Evolutionary conservation across 2,329 filamentous ascomycete genomes (phyloP).

Genomic region (Fusarium brachygibbosum): DNA sequence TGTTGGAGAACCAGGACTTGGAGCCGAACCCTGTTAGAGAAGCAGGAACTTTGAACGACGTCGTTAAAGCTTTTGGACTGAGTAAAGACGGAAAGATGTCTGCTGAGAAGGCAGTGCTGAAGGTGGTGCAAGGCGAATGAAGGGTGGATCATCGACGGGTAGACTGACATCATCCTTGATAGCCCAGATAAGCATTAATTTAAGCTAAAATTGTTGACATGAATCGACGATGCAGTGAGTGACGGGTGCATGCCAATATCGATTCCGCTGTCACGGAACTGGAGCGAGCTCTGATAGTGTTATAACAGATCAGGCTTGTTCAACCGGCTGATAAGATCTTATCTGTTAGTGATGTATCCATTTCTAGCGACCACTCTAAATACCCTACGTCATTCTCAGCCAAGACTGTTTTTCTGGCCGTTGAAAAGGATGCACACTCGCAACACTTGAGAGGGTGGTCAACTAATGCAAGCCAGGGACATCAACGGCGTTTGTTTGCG

Average conservation of each 20-base stretch:
- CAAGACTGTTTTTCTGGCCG: not conserved
- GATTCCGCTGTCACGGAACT: conserved; percentile 5
- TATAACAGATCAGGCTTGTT: not conserved
- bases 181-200: not conserved
- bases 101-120: conserved; percentile 14
- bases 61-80: conserved; percentile 7
- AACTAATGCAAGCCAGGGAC: conserved; percentile 19
- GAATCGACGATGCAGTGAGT: not conserved
- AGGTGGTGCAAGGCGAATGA: not conserved
- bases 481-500: not conserved
- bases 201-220: conserved; percentile 7
- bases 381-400: not conserved
- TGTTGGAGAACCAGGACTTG: not conserved
- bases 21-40: conserved; percentile 2
- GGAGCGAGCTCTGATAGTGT: fast-evolving
- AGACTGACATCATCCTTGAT: fast-evolving
- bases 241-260: not conserved
- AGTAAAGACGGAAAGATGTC: conserved; percentile 14
- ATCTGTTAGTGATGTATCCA: not conserved
- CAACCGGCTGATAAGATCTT: fast-evolving
- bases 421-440: not conserved
- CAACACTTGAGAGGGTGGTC: not conserved
- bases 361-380: fast-evolving
- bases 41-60: not conserved
- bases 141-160: not conserved